Base-by-base conservation (phyloP, 176 grass and related monocot genomes). In the Aegilops longissima region DNA sequence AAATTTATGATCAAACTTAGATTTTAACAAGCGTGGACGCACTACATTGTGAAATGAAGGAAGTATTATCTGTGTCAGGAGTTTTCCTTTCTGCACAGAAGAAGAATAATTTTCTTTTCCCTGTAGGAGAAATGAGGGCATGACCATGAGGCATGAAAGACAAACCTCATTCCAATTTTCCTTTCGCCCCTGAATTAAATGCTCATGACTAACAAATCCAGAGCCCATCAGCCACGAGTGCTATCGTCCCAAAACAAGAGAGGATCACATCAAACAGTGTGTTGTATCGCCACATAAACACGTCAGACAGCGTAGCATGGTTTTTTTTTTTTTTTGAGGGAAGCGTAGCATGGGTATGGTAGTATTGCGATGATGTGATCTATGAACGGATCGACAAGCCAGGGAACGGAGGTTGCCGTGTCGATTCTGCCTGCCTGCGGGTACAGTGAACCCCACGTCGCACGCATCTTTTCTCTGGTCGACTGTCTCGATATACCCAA, bases 301-400 rank as follows among this genome's bases (percentile, higher is more conserved):
- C 8, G 2, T 72, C 70, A 42, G 11, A 39, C 44, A 47, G 33
- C 61, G 58, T 29, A 58, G 56, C 45, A n/a, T 6, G 20, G 61
- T 9, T 42, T 35, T 84, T 31, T 2, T 31, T 31, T 3, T 31
- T 31, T 31, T 31, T 31, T 31, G 0, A 31, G 31, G 35, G 6
- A 5, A 36, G 35, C 6, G 35, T 36, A 6, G 35, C 35, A 6
- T 6, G 35, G 1, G 35, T 1, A 6, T 36, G 35, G 68, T 31
- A 31, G 56, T 67, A 12, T 21, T 29, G 44, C 78, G 61, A 24
- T 21, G 80, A 80, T 61, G 76, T 87, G 85, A 87, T 84, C 35
- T 30, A 21, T 61, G 68, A 67, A 67, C 80, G 73, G 61, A 30
- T 91, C 25, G 75, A 80, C 80, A 49, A 12, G 87, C 34, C 25